phyloP scores from a whole-genome alignment of 495 filamentous ascomycete genomes.

The Penicillium paxilli region DNA sequence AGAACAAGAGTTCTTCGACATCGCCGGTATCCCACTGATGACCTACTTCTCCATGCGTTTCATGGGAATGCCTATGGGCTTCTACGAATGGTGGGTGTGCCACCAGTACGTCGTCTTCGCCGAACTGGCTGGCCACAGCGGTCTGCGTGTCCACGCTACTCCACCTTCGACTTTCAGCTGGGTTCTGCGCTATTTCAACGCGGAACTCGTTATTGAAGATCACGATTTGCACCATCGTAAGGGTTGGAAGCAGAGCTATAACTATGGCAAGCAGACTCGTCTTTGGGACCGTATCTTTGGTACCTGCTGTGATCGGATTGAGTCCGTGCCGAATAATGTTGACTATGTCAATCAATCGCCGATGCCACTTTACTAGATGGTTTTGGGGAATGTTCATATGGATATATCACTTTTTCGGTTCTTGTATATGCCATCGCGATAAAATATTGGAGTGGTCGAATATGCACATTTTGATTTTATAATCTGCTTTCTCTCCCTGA shows the following conservation, averaged over 20 bases:
- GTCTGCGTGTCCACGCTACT: slow-evolving; percentile 32
- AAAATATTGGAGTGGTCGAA: background rate
- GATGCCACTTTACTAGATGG: slow-evolving; percentile 29
- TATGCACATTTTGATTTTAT: background rate
- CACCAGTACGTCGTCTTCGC: slow-evolving; percentile 38
- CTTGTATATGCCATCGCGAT: background rate
- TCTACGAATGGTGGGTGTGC: slow-evolving; percentile 45
- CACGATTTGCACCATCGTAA: slow-evolving; percentile 42
- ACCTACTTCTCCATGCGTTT: slow-evolving; percentile 33
- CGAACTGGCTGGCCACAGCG: slow-evolving; percentile 38
- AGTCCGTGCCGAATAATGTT: slow-evolving; percentile 28
- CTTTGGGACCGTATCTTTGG: slow-evolving; percentile 42
- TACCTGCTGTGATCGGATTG: slow-evolving; percentile 32
- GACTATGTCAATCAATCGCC: slow-evolving; percentile 32
- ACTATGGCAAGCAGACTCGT: slow-evolving; percentile 44
- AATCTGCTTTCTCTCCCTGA: background rate
- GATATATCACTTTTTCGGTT: background rate
- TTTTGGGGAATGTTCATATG: background rate
- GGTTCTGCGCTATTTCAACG: slow-evolving; percentile 25
- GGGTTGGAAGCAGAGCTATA: slow-evolving; percentile 41
- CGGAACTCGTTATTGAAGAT: slow-evolving; percentile 38
- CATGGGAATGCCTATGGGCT: slow-evolving; percentile 39
- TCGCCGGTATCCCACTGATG: slow-evolving; percentile 34
- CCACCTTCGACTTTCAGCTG: slow-evolving; percentile 32
- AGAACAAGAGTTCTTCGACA: slow-evolving; percentile 42